Conservation (phyloP, 2,329 filamentous ascomycete species). For the Polychaeton citri region DNA sequence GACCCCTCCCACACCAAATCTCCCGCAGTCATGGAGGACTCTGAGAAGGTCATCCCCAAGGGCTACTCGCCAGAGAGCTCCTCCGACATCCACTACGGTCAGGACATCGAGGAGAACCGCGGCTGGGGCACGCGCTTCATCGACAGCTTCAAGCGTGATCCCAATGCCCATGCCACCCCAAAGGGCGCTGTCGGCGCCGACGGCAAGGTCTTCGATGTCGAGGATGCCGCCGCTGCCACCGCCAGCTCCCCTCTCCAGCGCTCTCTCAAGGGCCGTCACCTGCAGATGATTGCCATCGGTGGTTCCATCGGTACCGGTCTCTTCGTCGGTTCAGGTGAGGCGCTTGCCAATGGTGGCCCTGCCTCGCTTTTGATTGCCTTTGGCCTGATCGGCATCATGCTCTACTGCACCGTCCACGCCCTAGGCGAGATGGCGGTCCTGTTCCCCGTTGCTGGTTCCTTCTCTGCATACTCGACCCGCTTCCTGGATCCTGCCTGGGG, state of each 20-base stretch:
- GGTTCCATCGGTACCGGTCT: slow-evolving; percentile 21
- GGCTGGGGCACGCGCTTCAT: slow-evolving; percentile 27
- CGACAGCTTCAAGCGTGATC: slow-evolving; percentile 53
- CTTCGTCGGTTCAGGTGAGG: slow-evolving; percentile 21
- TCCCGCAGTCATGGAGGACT: slow-evolving; percentile 9
- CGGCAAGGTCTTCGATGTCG: slow-evolving; percentile 48
- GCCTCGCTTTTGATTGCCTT: slow-evolving; percentile 21
- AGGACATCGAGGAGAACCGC: slow-evolving; percentile 7
- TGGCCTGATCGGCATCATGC: slow-evolving; percentile 19
- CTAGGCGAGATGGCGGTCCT: slow-evolving; percentile 23
- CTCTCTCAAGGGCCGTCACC: slow-evolving; percentile 64
- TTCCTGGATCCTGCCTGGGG: slow-evolving; percentile 24
- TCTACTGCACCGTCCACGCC: slow-evolving; percentile 21
- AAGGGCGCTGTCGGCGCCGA: slow-evolving; percentile 35
- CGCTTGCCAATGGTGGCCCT: slow-evolving; percentile 20
- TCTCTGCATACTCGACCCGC: slow-evolving; percentile 21
- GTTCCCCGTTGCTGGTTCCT: slow-evolving; percentile 23
- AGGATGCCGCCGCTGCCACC: slow-evolving; percentile 47
- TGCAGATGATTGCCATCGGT: slow-evolving; percentile 90
- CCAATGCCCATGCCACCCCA: slow-evolving; percentile 39
- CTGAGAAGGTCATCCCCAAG: slow-evolving; percentile 6
- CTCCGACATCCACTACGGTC: slow-evolving; percentile 12
- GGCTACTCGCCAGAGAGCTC: slow-evolving; percentile 10
- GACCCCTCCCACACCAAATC: background rate
- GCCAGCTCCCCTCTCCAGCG: slow-evolving; percentile 63